Percentiles rank a stretch among this genome's conserved stretches.
These are phyloP conservation scores for Solanum hybrid DNA, from an alignment of 305 asterid genomes.

Conservation along the genomic window DNA sequence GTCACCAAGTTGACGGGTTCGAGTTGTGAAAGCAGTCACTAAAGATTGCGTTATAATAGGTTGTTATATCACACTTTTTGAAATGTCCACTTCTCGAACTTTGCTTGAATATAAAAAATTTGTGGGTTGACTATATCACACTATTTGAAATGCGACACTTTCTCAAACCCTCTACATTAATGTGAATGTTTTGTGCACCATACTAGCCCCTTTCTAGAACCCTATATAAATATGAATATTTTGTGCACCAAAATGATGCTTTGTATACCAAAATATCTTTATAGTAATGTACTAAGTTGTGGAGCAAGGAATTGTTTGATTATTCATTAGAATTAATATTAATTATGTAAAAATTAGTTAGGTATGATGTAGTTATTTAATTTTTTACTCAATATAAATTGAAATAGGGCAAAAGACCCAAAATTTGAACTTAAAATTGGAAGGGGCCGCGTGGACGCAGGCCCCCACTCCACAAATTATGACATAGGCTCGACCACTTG, in stretches of 20 bases:
- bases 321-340: background rate
- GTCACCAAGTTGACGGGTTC: too few species aligned
- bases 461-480: constrained; percentile 28
- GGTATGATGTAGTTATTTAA: background rate
- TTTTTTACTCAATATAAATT: background rate
- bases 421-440: background rate
- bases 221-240: background rate
- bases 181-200: background rate
- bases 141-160: background rate
- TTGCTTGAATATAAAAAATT: background rate
- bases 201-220: background rate
- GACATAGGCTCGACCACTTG: background rate
- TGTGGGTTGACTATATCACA: background rate
- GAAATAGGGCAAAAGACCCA: too few species aligned
- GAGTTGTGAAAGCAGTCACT: background rate
- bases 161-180: too few species aligned
- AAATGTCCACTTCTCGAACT: background rate
- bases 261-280: background rate
- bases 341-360: background rate
- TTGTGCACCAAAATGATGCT: background rate
- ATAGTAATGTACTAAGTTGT: background rate
- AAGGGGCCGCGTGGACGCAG: constrained; percentile 35
- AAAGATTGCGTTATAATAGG: background rate
- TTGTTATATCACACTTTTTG: background rate
- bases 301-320: background rate